Percentiles rank a stretch among this genome's conserved stretches.
These are phyloP conservation scores for Phytophthora citricola DNA, from an alignment of 352 stramenopile species.

Conservation along the genomic window DNA sequence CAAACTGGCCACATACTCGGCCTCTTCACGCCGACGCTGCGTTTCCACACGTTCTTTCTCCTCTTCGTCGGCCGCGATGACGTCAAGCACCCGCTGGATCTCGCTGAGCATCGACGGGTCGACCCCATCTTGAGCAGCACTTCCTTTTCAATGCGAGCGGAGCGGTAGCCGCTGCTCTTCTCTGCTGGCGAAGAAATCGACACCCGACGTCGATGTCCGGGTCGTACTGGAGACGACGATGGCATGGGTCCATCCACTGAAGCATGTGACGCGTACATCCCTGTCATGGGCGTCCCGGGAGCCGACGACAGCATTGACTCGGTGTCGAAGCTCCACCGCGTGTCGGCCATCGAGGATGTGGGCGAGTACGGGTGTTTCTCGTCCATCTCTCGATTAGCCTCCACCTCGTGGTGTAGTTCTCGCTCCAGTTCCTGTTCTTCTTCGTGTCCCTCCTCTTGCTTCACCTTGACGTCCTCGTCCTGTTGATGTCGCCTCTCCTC, in stretches of 20 bases:
- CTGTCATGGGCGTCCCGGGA: slow-evolving; percentile 34
- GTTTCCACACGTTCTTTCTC: slow-evolving; percentile 43
- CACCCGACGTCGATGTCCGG: slow-evolving; percentile 12
- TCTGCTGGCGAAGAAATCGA: slow-evolving; percentile 27
- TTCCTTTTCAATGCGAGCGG: slow-evolving; percentile 77
- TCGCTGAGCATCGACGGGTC: slow-evolving; percentile 75
- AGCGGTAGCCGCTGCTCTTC: slow-evolving; percentile 49
- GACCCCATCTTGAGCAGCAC: slow-evolving; percentile 77
- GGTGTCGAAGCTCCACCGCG: slow-evolving; percentile 58
- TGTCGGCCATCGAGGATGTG: slow-evolving; percentile 58
- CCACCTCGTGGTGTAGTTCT: slow-evolving; percentile 13
- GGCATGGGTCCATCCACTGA: slow-evolving; percentile 18
- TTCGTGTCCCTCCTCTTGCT: slow-evolving; percentile 10
- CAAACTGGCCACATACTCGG: slow-evolving; percentile 44
- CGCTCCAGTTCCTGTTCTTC: slow-evolving; percentile 27
- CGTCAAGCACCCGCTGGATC: slow-evolving; percentile 71
- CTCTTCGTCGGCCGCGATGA: slow-evolving; percentile 58
- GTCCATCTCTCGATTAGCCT: slow-evolving; percentile 12
- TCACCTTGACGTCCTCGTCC: slow-evolving; percentile 10
- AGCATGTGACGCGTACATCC: slow-evolving; percentile 20
- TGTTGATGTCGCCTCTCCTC: slow-evolving; percentile 46
- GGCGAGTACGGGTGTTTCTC: slow-evolving; percentile 43
- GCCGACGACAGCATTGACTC: slow-evolving; percentile 56
- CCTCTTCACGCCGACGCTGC: slow-evolving; percentile 39
- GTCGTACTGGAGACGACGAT: slow-evolving; percentile 13